These are phyloP conservation scores for Populus hybrid DNA, from an alignment of 441 rosid species.

Conservation along the genomic window DNA sequence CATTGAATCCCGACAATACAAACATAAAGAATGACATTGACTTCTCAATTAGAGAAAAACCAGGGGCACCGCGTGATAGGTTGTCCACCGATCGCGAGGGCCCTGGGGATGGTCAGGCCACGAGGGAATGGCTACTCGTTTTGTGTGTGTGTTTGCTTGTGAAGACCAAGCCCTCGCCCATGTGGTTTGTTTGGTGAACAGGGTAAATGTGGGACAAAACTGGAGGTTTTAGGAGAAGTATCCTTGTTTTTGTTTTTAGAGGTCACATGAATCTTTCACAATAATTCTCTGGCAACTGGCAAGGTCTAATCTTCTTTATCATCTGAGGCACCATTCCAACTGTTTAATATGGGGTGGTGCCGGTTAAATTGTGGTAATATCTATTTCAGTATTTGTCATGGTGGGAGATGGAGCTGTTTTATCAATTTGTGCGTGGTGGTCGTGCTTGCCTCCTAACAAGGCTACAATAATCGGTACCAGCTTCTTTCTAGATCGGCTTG, in stretches of 20 bases:
- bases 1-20: slow-evolving; percentile 5
- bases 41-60: background rate
- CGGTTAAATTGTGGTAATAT: background rate
- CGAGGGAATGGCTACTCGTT: slow-evolving; percentile 8
- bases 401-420: background rate
- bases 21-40: background rate
- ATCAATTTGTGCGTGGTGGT: background rate
- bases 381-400: background rate
- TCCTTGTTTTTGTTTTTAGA: background rate
- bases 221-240: background rate
- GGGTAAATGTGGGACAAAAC: slow-evolving; percentile 7
- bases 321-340: background rate
- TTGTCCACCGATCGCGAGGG: slow-evolving; percentile 21
- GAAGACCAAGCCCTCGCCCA: slow-evolving; percentile 18
- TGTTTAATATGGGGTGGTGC: background rate
- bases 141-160: slow-evolving; percentile 11
- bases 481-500: background rate
- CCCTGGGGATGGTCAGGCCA: background rate
- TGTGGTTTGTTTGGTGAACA: slow-evolving; percentile 14
- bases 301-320: background rate
- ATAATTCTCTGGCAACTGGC: background rate
- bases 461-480: background rate
- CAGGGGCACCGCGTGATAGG: slow-evolving; percentile 22
- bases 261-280: background rate
- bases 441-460: background rate